Evolutionary conservation across 345 rosid genomes (phyloP).

Genomic region (Clarkia xantiana): DNA sequence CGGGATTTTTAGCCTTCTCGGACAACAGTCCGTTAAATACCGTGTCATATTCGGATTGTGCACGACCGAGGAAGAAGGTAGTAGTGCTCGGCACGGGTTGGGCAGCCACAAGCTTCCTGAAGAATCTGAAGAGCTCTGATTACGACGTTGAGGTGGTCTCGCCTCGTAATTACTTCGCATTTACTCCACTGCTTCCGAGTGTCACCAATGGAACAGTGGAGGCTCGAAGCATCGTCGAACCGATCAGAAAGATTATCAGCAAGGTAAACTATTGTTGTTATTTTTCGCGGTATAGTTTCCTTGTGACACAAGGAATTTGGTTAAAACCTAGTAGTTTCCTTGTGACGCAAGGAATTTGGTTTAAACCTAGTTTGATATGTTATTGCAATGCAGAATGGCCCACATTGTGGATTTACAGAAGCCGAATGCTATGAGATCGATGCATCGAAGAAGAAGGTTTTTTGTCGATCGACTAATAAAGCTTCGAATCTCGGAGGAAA

Average conservation of each 20-base stretch:
- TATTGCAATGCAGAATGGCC: conserved; percentile 34
- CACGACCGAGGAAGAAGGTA: conserved; percentile 69
- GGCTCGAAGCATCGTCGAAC: conserved; percentile 86
- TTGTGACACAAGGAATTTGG: too few relatives aligned
- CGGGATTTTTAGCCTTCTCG: too few relatives aligned
- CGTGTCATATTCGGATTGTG: too few relatives aligned
- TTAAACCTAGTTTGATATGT: neutral
- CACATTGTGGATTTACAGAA: conserved; percentile 36
- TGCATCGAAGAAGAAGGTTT: conserved; percentile 32
- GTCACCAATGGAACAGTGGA: conserved; percentile 76
- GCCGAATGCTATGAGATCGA: conserved; percentile 64
- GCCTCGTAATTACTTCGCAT: too few relatives aligned
- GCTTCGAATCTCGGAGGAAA: conserved; percentile 20
- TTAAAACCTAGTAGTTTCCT: too few relatives aligned
- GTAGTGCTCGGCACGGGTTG: conserved; percentile 80
- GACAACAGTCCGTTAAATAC: too few relatives aligned
- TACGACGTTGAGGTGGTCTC: conserved; percentile 61
- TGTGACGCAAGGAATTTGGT: neutral
- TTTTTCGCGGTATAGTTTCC: too few relatives aligned
- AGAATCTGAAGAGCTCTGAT: conserved; percentile 31
- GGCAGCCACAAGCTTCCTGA: conserved; percentile 72
- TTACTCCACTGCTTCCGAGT: conserved; percentile 73
- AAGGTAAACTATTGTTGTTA: too few relatives aligned
- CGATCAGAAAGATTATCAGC: conserved; percentile 43
- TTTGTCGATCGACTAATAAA: conserved; percentile 33